Conservation (phyloP, 352 stramenopile genomes). For the Phytophthora crassamura region DNA sequence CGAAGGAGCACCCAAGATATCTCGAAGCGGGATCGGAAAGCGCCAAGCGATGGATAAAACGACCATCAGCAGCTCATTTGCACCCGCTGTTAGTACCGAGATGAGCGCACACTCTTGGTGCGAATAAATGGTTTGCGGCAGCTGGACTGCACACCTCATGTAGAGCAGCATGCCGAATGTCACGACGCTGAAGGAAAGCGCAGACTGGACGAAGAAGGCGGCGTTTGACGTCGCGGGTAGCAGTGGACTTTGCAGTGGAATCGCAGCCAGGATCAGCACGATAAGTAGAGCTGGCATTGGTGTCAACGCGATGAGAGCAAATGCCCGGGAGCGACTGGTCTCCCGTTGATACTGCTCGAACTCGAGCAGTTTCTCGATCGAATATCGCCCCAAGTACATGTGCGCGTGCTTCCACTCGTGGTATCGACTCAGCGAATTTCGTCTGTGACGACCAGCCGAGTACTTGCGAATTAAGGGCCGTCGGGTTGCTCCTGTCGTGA, state of each 20-base stretch:
- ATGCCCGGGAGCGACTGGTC: conserved; percentile 1
- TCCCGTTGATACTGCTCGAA: conserved; percentile 28
- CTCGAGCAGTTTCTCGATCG: conserved; percentile 34
- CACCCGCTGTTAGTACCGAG: conserved; percentile 2
- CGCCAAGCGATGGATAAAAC: conserved; percentile 16
- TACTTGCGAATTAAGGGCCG: conserved; percentile 1
- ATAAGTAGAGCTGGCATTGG: conserved; percentile 2
- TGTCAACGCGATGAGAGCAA: conserved; percentile 16
- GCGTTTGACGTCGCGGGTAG: not conserved
- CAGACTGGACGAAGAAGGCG: conserved; percentile 15
- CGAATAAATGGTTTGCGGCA: conserved; percentile 18
- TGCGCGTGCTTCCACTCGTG: conserved; percentile 39
- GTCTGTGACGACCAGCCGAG: not conserved
- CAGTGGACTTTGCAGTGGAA: conserved; percentile 17
- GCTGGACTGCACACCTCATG: conserved; percentile 15
- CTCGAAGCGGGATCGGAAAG: conserved; percentile 26
- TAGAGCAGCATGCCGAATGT: conserved; percentile 12
- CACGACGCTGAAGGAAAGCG: conserved; percentile 1
- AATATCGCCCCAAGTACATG: conserved; percentile 38
- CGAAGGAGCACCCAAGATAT: conserved; percentile 18
- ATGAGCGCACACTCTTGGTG: conserved; percentile 9
- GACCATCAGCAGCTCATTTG: conserved; percentile 19
- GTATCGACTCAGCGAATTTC: not conserved
- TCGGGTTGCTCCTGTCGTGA: not conserved
- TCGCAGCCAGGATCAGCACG: conserved; percentile 2